Base-by-base conservation (phyloP, 306 rosid genomes). In the Cicer judaicum region DNA sequence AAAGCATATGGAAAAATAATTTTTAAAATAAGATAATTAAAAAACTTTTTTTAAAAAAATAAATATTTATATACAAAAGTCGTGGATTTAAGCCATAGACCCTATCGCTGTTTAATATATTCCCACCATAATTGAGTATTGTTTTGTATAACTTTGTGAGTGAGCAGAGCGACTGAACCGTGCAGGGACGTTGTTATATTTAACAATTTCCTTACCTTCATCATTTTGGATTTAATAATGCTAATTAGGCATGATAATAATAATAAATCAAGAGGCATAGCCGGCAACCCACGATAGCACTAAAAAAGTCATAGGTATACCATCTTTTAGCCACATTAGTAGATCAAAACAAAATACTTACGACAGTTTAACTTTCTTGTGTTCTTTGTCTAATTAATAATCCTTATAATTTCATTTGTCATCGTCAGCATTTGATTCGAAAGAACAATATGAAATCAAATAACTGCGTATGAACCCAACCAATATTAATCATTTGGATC, bases 111-210 rank as follows among this genome's bases (percentile, higher is more conserved):
- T 24, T 24, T 24, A 24, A 24, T 24, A 2, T 24, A 24, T 24
- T 24, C 3, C 29, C 29, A 24, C 29, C 29, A 2, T 2, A 24
- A 24, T 29, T 57, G 77, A 80, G 47, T 5, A 36, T 62, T 47
- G 49, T 8, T 68, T 49, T 67, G 79, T 60, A 16, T 16, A 78
- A 67, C 19, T 61, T 68, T 52, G 46, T 9, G 55, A 64, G 53
- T 16, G 63, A 60, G 56, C 24, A 54, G 42, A 76, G 50, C 56
- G 12, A 55, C 52, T 36, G 76, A 83, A 41, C 84, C 80, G 76
- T 69, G 6, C 21, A 77, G 76, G 42, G 68, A 73, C 82, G 81
- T 29, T 66, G 79, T 61, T 60, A n/a, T 21, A 53, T 21, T 75
- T 46, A 63, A 59, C 16, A 48, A 47, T 42, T 70, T 9, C 7